phyloP scores from a whole-genome alignment of 2,329 filamentous ascomycete genomes.

The Cylindrodendrum hubeiense region DNA sequence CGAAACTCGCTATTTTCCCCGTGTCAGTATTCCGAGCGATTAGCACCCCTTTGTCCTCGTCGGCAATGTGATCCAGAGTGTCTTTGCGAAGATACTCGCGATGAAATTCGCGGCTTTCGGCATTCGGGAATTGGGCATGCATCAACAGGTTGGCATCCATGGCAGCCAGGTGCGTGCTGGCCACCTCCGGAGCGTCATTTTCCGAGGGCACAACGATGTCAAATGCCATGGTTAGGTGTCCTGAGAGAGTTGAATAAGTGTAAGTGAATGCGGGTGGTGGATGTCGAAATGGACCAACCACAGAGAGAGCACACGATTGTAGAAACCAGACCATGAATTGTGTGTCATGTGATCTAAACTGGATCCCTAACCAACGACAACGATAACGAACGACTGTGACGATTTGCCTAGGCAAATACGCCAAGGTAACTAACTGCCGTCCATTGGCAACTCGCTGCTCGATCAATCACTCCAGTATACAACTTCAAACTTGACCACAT shows the following conservation, averaged over 20 bases:
- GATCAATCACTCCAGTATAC: too few relatives aligned
- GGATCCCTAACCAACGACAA: conserved; percentile 10
- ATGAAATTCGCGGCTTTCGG: conserved; percentile 45
- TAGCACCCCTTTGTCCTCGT: conserved; percentile 46
- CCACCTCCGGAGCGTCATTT: conserved; percentile 40
- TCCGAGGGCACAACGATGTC: conserved; percentile 42
- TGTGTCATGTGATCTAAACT: conserved; percentile 22
- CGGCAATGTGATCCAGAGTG: conserved; percentile 45
- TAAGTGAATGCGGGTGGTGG: conserved; percentile 19
- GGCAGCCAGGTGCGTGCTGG: conserved; percentile 52
- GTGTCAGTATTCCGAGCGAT: conserved; percentile 49
- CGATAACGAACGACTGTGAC: background rate
- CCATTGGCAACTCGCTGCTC: background rate
- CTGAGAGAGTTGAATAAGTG: background rate
- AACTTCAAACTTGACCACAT: too few relatives aligned
- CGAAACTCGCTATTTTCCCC: conserved; percentile 49
- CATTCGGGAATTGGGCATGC: conserved; percentile 55
- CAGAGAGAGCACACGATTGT: conserved; percentile 27
- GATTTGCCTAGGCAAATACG: background rate
- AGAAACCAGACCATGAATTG: conserved; percentile 3
- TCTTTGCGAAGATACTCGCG: conserved; percentile 47
- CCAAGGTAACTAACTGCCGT: background rate
- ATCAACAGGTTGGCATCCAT: conserved; percentile 55
- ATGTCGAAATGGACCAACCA: conserved; percentile 30
- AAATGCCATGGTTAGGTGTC: conserved; percentile 42